Base-by-base conservation (phyloP, 371 early-diverging fungal genomes). In the Amoeboradix gromovi region DNA sequence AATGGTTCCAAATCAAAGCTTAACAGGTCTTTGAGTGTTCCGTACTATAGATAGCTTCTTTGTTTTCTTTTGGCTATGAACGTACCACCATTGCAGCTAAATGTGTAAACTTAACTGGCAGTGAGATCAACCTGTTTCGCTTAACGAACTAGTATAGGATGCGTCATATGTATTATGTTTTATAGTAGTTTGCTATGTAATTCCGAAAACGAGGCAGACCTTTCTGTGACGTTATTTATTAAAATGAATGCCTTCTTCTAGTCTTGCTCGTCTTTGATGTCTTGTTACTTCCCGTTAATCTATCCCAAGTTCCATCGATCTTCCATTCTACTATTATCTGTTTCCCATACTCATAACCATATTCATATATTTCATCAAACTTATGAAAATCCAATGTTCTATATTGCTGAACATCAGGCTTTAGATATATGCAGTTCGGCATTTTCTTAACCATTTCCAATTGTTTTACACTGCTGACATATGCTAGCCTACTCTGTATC, bases 401-500 rank as follows among this genome's bases (percentile, higher is more conserved):
- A 75, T 85, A 94, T 66, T 84, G 82, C 32, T 84, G 82, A 0
- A 96, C 90, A 22, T 93, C 93, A 28, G 95, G 86, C 28, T 86
- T 84, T 70, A 94, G 72, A 73, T 96, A 93, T 22, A 92, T 78
- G 66, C 86, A 83, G n/a, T 91, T 88, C 29, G 86, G 85, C 0
- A 84, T 84, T 16, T 78, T 71, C 77, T 92, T 94, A 71, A 90
- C 92, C 66, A 86, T 90, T 76, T 94, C 89, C 30, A 97, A 76
- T 73, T 87, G 85, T 70, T 84, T 83, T 12, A 93, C 92, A 68
- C 88, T 72, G 65, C 90, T 87, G n/a, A 94, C 90, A 79, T 95
- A 98, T 0, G 98, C 90, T 30, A 99, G 77, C 30, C 98, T 82
- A 67, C 90, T 87, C 80, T 99, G 98, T 74, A 98, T 90, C 70